Conservation (phyloP, 495 filamentous ascomycete species). For the Umbilicaria muhlenbergii region DNA sequence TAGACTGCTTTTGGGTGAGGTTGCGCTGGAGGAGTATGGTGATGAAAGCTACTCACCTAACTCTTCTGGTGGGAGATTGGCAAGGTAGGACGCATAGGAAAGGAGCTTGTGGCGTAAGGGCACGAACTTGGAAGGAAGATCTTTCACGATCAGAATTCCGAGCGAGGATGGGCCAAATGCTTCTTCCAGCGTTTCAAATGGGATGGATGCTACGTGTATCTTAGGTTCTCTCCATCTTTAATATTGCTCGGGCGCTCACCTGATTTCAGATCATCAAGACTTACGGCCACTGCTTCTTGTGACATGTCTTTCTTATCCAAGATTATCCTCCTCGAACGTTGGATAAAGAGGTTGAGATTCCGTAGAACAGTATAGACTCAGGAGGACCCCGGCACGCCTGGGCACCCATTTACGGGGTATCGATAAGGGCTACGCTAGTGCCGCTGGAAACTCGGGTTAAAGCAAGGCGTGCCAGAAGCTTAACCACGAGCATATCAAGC, state of each 20-base stretch:
- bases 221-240: slow-evolving; percentile 11
- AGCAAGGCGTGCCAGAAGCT: too few relatives aligned
- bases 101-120: slow-evolving; percentile 56
- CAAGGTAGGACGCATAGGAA: slow-evolving; percentile 78
- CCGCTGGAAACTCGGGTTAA: too few relatives aligned
- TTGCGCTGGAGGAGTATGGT: not conserved
- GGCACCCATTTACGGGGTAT: too few relatives aligned
- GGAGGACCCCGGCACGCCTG: too few relatives aligned
- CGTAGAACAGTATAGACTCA: too few relatives aligned
- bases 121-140: slow-evolving; percentile 55
- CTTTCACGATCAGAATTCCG: slow-evolving; percentile 83
- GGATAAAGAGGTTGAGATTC: too few relatives aligned
- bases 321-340: too few relatives aligned
- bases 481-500: too few relatives aligned
- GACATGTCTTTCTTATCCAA: not conserved
- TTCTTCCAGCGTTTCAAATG: slow-evolving; percentile 57
- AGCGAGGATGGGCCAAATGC: slow-evolving; percentile 88
- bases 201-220: slow-evolving; percentile 42
- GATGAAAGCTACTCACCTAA: slow-evolving; percentile 49
- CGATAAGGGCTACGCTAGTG: too few relatives aligned
- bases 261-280: slow-evolving; percentile 32
- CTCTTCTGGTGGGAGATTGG: slow-evolving; percentile 55
- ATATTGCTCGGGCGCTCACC: slow-evolving; percentile 12
- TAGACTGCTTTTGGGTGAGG: slow-evolving; percentile 6
- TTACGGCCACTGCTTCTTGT: slow-evolving; percentile 34